These are phyloP conservation scores for Podospora australis DNA, from an alignment of 495 filamentous ascomycete genomes.

Conservation along the genomic window DNA sequence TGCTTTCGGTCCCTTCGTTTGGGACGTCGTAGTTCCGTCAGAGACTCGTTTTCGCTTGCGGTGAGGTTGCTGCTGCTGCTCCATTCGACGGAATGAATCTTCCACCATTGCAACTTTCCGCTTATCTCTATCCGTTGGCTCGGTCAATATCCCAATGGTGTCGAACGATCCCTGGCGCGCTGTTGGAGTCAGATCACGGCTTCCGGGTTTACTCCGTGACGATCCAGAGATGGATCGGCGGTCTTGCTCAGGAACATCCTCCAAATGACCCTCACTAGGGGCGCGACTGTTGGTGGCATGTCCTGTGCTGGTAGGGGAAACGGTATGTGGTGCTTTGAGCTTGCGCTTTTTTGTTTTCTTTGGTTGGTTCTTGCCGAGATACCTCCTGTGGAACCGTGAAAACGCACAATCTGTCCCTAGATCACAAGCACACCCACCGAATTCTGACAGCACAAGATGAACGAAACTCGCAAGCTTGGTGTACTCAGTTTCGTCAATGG, in stretches of 20 bases:
- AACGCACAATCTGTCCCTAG: conserved; percentile 59
- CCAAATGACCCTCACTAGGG: conserved; percentile 60
- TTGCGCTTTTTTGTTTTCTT: conserved; percentile 58
- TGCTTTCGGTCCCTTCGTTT: conserved; percentile 32
- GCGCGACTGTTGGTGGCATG: conserved; percentile 71
- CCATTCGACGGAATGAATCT: conserved; percentile 62
- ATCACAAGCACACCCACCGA: conserved; percentile 83
- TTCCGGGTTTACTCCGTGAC: conserved; percentile 63
- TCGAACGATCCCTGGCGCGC: conserved; percentile 47
- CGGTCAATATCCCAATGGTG: conserved; percentile 46
- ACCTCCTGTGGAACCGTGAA: conserved; percentile 64
- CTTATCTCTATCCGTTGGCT: conserved; percentile 79
- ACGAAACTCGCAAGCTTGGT: conserved; percentile 47
- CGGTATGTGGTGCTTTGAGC: conserved; percentile 41
- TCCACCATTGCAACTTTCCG: conserved; percentile 81
- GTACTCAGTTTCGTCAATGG: conserved; percentile 46
- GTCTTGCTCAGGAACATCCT: conserved; percentile 51
- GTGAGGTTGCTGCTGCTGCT: conserved; percentile 44
- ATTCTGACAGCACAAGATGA: conserved; percentile 71
- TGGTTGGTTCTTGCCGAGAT: conserved; percentile 41
- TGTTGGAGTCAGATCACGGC: conserved; percentile 74
- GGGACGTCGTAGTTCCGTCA: conserved; percentile 42
- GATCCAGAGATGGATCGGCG: conserved; percentile 69
- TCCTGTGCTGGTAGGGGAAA: conserved; percentile 64
- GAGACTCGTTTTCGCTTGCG: conserved; percentile 58